Base-by-base conservation (phyloP, 2,329 filamentous ascomycete genomes). In the Rasamsonia emersonii region DNA sequence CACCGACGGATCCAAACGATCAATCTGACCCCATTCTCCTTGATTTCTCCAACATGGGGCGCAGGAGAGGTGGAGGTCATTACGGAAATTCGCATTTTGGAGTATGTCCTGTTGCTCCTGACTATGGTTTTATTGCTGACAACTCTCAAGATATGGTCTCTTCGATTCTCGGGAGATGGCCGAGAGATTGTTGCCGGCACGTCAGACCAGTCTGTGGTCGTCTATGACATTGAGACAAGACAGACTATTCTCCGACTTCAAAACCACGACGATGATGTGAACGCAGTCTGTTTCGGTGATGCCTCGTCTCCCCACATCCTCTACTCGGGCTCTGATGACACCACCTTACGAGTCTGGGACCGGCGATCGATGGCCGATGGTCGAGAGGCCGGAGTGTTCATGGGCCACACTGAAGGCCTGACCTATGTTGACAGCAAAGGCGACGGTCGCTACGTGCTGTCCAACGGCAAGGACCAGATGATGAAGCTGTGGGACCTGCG, bases 401-500 rank as follows among this genome's bases (percentile, higher is more conserved):
- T 79, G 20, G 75, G 75, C 5, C 75, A 79, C 45, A 79, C 73
- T 0, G 75, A 79, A 53, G 75, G 75, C 5, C 45, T 80, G 30
- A 79, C 76, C 0, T 79, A 78, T 39, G 74, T 80, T 19, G 76
- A 79, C 52, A 89, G 82, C 58, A 89, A 96, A 69, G 85, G 83
- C 24, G 86, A 94, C 49, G 77, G 78, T 2, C 75, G 89, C 35
- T 96, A 96, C 55, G 82, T 96, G 6, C 73, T 98, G 16, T 88
- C 81, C 44, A 98, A 98, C 49, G 85, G 78, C 40, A 98, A 96
- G 54, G 91, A 98, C 52, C 91, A 96, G 58, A 89, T 80, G 24
- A 93, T 93, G 76, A 96, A 96, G 61, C 71, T 98, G 0, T 98
- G 91, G 91, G 91, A 98, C 56, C 56, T 95, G 35, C 73, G 89